Evolutionary conservation across 371 early-diverging fungal genomes (phyloP).

Genomic region (Apophysomyces elegans): DNA sequence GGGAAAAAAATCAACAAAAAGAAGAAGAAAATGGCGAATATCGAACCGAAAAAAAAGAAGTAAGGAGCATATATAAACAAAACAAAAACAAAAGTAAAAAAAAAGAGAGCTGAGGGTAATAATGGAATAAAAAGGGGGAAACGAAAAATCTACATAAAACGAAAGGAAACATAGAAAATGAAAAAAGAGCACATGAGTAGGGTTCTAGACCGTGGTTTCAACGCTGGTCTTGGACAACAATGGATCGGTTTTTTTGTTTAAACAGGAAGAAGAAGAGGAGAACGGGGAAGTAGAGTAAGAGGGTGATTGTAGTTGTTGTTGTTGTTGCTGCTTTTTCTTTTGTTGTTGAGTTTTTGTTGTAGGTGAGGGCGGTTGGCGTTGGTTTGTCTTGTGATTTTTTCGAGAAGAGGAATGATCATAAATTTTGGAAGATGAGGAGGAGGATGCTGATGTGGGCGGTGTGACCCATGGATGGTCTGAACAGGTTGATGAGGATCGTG

Average conservation of each 20-base stretch:
- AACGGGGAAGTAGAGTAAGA: no score
- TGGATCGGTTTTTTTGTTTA: neutral
- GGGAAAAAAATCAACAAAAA: neutral
- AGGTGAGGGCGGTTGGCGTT: neutral
- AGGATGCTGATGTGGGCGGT: neutral
- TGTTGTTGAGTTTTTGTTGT: neutral
- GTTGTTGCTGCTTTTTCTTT: no score
- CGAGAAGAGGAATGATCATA: no score
- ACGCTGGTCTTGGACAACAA: neutral
- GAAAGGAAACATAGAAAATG: neutral
- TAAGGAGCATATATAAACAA: neutral
- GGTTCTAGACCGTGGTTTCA: neutral
- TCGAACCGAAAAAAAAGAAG: neutral
- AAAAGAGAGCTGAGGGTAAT: neutral
- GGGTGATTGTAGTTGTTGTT: no score
- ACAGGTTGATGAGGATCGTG: neutral
- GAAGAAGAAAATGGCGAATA: neutral
- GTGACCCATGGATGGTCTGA: neutral
- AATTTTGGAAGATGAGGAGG: no score
- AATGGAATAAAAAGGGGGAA: neutral
- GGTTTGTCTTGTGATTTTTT: neutral
- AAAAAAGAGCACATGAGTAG: neutral
- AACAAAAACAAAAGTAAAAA: slow-evolving; percentile 2
- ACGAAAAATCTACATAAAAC: neutral
- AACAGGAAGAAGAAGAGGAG: neutral